These are phyloP conservation scores for Phytophthora niederhauseri DNA, from an alignment of 352 stramenopile species.

Conservation along the genomic window DNA sequence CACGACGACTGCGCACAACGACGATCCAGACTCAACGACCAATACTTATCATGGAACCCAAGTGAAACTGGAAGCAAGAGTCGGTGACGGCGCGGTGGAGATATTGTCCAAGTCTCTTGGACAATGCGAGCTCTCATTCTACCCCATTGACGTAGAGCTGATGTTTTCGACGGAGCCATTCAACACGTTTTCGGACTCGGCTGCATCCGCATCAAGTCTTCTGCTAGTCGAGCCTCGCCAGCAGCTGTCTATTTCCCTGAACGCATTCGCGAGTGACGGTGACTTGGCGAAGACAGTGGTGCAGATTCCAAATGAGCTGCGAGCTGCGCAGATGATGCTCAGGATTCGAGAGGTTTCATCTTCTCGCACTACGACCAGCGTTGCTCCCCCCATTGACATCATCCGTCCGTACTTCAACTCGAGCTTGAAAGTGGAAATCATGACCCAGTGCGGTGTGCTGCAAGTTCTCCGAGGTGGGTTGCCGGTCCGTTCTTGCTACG, in stretches of 20 bases:
- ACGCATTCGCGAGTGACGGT: slow-evolving; percentile 2
- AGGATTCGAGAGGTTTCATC: slow-evolving; percentile 39
- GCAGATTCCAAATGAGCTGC: slow-evolving; percentile 37
- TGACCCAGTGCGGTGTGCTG: slow-evolving; percentile 54
- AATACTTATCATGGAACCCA: slow-evolving; percentile 3
- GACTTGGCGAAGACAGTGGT: slow-evolving; percentile 27
- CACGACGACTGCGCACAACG: not conserved
- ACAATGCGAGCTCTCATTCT: slow-evolving; percentile 54
- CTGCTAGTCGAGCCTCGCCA: slow-evolving; percentile 54
- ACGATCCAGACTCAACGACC: not conserved
- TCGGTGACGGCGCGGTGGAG: slow-evolving; percentile 33
- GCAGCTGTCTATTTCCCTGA: slow-evolving; percentile 38
- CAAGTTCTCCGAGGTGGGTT: slow-evolving; percentile 52
- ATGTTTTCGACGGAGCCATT: slow-evolving; percentile 75
- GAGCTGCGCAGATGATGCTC: slow-evolving; percentile 53
- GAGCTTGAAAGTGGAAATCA: slow-evolving; percentile 45
- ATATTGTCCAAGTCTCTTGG: slow-evolving; percentile 40
- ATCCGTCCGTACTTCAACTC: slow-evolving; percentile 60
- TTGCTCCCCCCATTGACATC: slow-evolving; percentile 42
- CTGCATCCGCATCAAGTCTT: slow-evolving; percentile 42
- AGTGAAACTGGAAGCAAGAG: slow-evolving; percentile 39
- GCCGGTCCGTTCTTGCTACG: slow-evolving; percentile 58
- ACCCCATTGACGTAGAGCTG: slow-evolving; percentile 70
- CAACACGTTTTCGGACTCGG: slow-evolving; percentile 45
- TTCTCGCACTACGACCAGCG: slow-evolving; percentile 30